Base-by-base conservation (phyloP, 371 early-diverging fungal genomes). In the Mucor indicus region DNA sequence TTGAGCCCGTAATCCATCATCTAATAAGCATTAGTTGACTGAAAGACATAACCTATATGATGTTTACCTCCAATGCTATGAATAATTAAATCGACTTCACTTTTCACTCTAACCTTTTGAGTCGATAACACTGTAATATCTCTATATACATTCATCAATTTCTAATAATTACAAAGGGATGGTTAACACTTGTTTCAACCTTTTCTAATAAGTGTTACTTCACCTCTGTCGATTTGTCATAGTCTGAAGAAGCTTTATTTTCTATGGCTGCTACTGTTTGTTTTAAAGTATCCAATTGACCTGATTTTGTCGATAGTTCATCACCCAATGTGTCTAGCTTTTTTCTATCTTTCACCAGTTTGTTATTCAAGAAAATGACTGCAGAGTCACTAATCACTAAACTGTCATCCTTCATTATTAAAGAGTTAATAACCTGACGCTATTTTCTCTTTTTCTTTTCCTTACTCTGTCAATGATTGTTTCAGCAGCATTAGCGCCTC, bases 341-440 rank as follows among this genome's bases (percentile, higher is more conserved):
- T 22, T 67, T 67, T 24, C 70, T 59, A 44, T 78, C 48, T 55
- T 86, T 88, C 47, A 79, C 57, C 11, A 83, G 56, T 24, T 78
- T 80, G 57, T 88, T 88, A 39, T 69, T 80, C 51, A 88, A 57
- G 37, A 78, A 85, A 6, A 83, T 78, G 1, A 62, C 59, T 1
- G 79, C 69, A 16, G 75, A 49, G 8, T 84, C 83, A 48, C 81
- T 84, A 13, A 64, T 48, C 0, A 76, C 75, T 17, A 86, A 48
- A 24, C 65, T 38, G 20, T 39, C 69, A 45, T 73, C 84, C 85
- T 81, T 67, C 37, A 8, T 9, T 24, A 38, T 2, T 13, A 42
- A 36, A 7, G 19, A 23, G 21, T 16, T 24, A 9, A 35, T 15
- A 7, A 38, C 12, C n/a, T 15, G 8, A 29, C 12, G 15, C 8